A percentile compares a stretch with the other conserved stretches of the same genome.
Evolutionary conservation across 176 grass and related monocot genomes (phyloP).

Genomic region (Zea luxurians): DNA sequence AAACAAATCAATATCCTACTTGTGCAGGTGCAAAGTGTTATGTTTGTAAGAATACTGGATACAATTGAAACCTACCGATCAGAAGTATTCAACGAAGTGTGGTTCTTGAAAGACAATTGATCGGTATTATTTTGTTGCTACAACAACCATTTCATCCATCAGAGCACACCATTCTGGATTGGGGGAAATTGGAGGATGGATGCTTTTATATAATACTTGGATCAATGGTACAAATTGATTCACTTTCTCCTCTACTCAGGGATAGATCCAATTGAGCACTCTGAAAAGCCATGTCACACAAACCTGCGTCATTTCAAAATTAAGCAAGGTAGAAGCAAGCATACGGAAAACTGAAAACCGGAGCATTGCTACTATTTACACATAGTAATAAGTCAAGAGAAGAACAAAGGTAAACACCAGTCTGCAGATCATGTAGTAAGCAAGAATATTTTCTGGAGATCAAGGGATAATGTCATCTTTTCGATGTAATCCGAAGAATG

Average conservation of each 20-base stretch:
- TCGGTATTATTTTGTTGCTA: constrained; percentile 81
- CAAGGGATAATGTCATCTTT: constrained; percentile 61
- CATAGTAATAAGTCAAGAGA: too few relatives aligned
- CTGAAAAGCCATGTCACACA: constrained; percentile 67
- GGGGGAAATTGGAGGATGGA: constrained; percentile 89
- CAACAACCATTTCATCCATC: constrained; percentile 92
- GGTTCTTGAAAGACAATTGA: constrained; percentile 91
- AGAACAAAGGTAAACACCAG: too few relatives aligned
- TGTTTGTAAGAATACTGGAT: constrained; percentile 18
- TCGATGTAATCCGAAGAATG: constrained; percentile 79
- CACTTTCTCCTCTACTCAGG: constrained; percentile 63
- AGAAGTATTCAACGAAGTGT: constrained; percentile 96
- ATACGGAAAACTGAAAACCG: too few relatives aligned
- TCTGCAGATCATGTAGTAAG: too few relatives aligned
- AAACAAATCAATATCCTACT: neutral
- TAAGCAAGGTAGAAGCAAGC: too few relatives aligned
- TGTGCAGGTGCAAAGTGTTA: constrained; percentile 26
- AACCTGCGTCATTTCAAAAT: too few relatives aligned
- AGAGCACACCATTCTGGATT: constrained; percentile 87
- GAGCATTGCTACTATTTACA: too few relatives aligned
- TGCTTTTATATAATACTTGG: constrained; percentile 89
- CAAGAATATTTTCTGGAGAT: constrained; percentile 68
- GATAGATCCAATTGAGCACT: constrained; percentile 70
- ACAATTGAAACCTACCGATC: constrained; percentile 59
- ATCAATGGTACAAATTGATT: constrained; percentile 72